phyloP scores from a whole-genome alignment of 148 eudicot species.

The Oxyria digyna region DNA sequence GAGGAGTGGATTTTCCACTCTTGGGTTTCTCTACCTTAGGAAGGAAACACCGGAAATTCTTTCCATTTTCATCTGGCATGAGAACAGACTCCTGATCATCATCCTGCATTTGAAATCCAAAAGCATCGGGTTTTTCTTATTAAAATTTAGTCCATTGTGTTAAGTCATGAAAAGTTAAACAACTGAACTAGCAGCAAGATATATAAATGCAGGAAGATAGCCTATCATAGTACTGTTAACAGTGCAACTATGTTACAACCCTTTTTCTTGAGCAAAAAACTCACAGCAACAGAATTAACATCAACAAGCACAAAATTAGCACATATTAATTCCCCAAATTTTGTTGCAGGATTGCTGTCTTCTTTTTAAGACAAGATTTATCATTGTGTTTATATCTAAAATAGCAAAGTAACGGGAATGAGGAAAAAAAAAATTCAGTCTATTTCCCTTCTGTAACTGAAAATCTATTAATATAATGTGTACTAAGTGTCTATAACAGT shows the following conservation, averaged over 20 bases:
- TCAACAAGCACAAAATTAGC: background rate
- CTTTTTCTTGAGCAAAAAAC: background rate
- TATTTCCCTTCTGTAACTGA: background rate
- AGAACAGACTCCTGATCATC: conserved; percentile 66
- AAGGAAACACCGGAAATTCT: conserved; percentile 56
- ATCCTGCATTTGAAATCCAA: conserved; percentile 27
- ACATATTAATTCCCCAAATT: background rate
- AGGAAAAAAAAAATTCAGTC: background rate
- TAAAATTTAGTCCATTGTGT: background rate
- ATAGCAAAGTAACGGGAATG: background rate
- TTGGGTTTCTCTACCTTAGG: conserved; percentile 79
- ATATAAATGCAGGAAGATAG: background rate
- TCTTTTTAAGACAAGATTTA: background rate
- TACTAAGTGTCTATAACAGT: background rate
- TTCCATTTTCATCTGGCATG: conserved; percentile 71
- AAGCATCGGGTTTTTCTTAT: background rate
- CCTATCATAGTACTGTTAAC: background rate
- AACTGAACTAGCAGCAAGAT: background rate
- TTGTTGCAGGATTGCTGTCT: background rate
- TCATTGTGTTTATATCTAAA: background rate
- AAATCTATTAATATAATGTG: background rate
- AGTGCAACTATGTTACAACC: background rate
- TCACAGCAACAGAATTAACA: background rate
- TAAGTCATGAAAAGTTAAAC: background rate
- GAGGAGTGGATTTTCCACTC: conserved; percentile 45